Evolutionary conservation across 2,329 filamentous ascomycete genomes (phyloP).

Genomic region (Tolypocladium ophioglossoides): DNA sequence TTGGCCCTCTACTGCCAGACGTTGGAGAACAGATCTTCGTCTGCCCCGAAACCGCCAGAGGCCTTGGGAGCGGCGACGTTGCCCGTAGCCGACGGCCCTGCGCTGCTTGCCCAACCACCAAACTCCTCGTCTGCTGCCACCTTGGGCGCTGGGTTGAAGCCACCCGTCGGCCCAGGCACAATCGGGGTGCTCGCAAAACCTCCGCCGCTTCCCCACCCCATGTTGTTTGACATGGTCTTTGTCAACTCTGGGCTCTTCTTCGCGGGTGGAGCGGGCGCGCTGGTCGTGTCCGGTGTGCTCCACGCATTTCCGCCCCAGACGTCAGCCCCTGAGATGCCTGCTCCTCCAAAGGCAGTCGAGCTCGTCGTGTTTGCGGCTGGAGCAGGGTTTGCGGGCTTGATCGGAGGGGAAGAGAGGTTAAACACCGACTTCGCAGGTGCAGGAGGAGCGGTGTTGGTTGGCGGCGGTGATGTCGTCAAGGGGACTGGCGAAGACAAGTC

Average conservation of each 20-base stretch:
- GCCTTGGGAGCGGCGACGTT: constrained; percentile 39
- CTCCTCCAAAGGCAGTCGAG: constrained; percentile 26
- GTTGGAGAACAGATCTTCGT: constrained; percentile 89
- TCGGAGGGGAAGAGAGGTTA: constrained; percentile 56
- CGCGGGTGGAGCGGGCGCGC: constrained; percentile 29
- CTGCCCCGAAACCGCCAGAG: constrained; percentile 49
- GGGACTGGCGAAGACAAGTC: constrained; percentile 53
- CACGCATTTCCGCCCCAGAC: constrained; percentile 86
- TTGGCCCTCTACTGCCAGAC: constrained; percentile 65
- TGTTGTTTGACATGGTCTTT: constrained; percentile 43
- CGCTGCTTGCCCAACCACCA: constrained; percentile 81
- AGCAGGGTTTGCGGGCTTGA: constrained; percentile 32
- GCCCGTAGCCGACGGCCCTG: constrained; percentile 30
- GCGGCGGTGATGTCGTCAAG: constrained; percentile 32
- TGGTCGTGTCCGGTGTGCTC: constrained; percentile 40
- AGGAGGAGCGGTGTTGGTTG: constrained; percentile 24
- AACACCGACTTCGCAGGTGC: constrained; percentile 56
- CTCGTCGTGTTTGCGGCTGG: constrained; percentile 23
- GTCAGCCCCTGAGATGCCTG: constrained; percentile 45
- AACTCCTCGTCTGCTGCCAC: constrained; percentile 90
- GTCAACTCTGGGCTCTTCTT: constrained; percentile 46
- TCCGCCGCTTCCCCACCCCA: constrained; percentile 45
- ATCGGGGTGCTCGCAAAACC: constrained; percentile 50
- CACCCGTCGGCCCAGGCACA: constrained; percentile 51
- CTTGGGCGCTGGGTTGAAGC: constrained; percentile 54